A percentile compares a stretch with the other conserved stretches of the same genome.
Evolutionary conservation across 1,284 basidiomycete genomes (phyloP).

Genomic region (Bjerkandera adusta): DNA sequence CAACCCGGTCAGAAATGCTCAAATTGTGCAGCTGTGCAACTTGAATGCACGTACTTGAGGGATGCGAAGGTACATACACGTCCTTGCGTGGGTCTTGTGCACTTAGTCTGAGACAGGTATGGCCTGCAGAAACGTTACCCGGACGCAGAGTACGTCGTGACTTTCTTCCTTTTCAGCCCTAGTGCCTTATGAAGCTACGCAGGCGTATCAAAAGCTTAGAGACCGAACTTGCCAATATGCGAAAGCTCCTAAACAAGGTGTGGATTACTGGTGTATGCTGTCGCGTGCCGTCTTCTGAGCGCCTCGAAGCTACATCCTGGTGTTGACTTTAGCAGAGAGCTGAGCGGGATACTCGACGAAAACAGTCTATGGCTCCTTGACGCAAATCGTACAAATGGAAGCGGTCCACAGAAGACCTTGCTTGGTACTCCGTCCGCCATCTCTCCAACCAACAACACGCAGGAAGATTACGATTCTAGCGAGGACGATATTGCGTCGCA

Average conservation of each 20-base stretch:
- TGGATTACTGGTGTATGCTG: slow-evolving; percentile 16
- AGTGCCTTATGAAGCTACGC: neutral
- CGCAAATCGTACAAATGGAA: slow-evolving; percentile 4
- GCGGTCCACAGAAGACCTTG: neutral
- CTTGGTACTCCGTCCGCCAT: too few relatives aligned
- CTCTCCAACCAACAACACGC: neutral
- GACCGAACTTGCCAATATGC: slow-evolving; percentile 12
- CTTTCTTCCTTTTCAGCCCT: too few relatives aligned
- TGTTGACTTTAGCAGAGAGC: slow-evolving; percentile 45
- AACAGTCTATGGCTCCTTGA: slow-evolving; percentile 38
- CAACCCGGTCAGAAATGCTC: slow-evolving; percentile 7
- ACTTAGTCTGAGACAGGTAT: neutral
- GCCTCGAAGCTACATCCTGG: slow-evolving; percentile 45
- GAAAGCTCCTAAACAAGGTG: slow-evolving; percentile 33
- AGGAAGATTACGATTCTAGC: slow-evolving; percentile 8
- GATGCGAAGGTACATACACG: slow-evolving; percentile 14
- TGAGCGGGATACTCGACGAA: slow-evolving; percentile 43
- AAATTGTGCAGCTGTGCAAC: slow-evolving; percentile 8
- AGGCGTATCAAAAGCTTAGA: slow-evolving; percentile 14
- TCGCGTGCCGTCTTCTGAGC: neutral
- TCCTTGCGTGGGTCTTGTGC: neutral
- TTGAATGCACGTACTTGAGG: slow-evolving; percentile 14
- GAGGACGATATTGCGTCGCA: slow-evolving; percentile 11
- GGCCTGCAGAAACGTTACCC: slow-evolving; percentile 15
- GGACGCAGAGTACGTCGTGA: slow-evolving; percentile 12